These are phyloP conservation scores for Acrocalymma vagum DNA, from an alignment of 2,329 filamentous ascomycete species.

Conservation along the genomic window DNA sequence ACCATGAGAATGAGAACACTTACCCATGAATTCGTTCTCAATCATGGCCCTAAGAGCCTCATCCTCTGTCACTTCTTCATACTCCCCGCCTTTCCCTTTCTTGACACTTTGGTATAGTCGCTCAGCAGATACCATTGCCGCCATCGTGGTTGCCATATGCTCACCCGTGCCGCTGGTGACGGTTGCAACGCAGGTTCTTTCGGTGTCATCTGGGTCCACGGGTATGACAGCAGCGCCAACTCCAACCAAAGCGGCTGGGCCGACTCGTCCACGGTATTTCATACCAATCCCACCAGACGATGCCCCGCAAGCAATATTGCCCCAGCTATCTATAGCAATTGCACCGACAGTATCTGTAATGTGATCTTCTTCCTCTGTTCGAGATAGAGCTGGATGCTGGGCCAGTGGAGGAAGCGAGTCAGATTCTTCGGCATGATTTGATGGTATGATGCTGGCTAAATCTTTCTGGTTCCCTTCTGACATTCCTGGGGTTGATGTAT, in stretches of 20 bases:
- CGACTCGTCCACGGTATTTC: constrained; percentile 92
- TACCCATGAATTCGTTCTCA: constrained; percentile 86
- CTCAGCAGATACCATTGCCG: constrained; percentile 85
- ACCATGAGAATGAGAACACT: constrained; percentile 11
- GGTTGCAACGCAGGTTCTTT: constrained; percentile 76
- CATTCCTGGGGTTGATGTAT: constrained; percentile 13
- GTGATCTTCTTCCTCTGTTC: constrained; percentile 59
- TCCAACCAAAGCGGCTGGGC: constrained; percentile 90
- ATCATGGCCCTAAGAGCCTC: constrained; percentile 81
- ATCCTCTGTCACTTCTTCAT: constrained; percentile 77
- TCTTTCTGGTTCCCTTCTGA: constrained; percentile 8
- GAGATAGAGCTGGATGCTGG: constrained; percentile 2
- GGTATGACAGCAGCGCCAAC: constrained; percentile 92
- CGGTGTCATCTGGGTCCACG: constrained; percentile 72
- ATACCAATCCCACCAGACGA: constrained; percentile 98
- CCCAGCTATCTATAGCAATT: constrained; percentile 86
- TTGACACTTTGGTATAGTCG: constrained; percentile 78
- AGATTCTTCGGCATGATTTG: constrained; percentile 22
- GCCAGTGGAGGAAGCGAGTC: constrained; percentile 12
- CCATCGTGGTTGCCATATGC: constrained; percentile 96
- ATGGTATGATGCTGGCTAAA: constrained; percentile 13
- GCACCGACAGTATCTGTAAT: constrained; percentile 96
- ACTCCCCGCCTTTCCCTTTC: constrained; percentile 67
- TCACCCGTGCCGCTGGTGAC: constrained; percentile 96
- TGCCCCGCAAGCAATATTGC: constrained; percentile 90